These are phyloP conservation scores for Backusella mclennaniae DNA, from an alignment of 192 early-diverging fungal species.

Conservation along the genomic window DNA sequence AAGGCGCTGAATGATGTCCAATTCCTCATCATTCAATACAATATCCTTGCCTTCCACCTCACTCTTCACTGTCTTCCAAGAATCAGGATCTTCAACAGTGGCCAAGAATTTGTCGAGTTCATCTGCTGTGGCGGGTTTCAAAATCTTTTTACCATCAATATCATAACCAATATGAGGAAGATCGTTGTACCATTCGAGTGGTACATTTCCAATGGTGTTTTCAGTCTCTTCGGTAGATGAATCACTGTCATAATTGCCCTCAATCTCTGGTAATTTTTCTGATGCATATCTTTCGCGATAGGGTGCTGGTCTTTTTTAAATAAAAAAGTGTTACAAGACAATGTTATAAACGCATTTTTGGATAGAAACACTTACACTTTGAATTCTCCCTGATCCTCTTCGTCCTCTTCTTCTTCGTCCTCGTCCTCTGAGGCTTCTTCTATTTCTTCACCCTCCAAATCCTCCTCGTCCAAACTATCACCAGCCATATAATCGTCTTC, in stretches of 20 bases:
- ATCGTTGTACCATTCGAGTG: conserved; percentile 98
- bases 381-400: conserved; percentile 3
- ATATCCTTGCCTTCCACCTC: conserved; percentile 79
- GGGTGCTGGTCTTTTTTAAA: not conserved
- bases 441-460: conserved; percentile 42
- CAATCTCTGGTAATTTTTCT: conserved; percentile 77
- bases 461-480: conserved; percentile 45
- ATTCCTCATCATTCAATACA: conserved; percentile 83
- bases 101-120: conserved; percentile 93
- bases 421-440: conserved; percentile 25
- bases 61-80: conserved; percentile 87
- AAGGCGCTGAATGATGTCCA: conserved; percentile 91
- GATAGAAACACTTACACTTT: conserved; percentile 6
- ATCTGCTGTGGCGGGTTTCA: conserved; percentile 85
- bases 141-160: conserved; percentile 88
- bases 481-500: conserved; percentile 48
- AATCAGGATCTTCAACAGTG: conserved; percentile 90
- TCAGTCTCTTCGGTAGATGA: conserved; percentile 85
- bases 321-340: not conserved
- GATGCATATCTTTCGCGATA: conserved; percentile 16
- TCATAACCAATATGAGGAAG: conserved; percentile 97
- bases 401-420: conserved; percentile 28
- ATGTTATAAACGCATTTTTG: not conserved
- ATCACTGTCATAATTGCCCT: conserved; percentile 91
- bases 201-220: conserved; percentile 95